Evolutionary conservation across 2,329 filamentous ascomycete genomes (phyloP), one percentile per base, ranked within the genome.

Genomic region (Fusarium burgessii): DNA sequence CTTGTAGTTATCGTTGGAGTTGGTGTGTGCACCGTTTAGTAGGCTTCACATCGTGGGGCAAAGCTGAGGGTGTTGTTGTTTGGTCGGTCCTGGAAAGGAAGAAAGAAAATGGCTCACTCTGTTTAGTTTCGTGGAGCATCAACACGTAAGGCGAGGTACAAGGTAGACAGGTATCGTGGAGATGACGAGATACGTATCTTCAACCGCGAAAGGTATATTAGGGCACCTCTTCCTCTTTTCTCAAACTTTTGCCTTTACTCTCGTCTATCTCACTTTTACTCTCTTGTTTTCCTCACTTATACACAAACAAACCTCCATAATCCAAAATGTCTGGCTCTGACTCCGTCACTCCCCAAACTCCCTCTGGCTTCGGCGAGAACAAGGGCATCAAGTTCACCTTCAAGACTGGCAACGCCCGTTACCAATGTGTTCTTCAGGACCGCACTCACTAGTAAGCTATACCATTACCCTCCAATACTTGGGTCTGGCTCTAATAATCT

Each of bases 341-440:
- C 27, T 43, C 74, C n/a, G 46, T 69, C 29, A 62, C 70, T 73
- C 58, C 50, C 40, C 50, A 55, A 60, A 50, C 66, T 33, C 73
- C 79, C 46, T 27, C 73, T 57, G 35, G 43, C 66, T 66, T 82
- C 32, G 80, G 83, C 57, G 78, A 84, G 67, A 80, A 77, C 73
- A 78, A 72, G 64, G 82, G 79, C 63, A 80, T 86, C 79, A 80
- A 80, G 77, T 86, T 86, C 79, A 76, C 82, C 49, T 82, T 86
- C 78, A 82, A 81, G 78, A 79, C 84, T 42, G 83, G 83, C 65
- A 78, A 80, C 72, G 68, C 77, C 50, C 77, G 76, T 49, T 82
- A 79, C 74, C 56, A 76, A 42, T 85, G 84, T 77, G 81, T 80
- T 23, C 75, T 86, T 8, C 80, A 84, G 66, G 83, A 86, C 76